phyloP scores from a whole-genome alignment of 345 rosid genomes.

The Sonneratia caseolaris region DNA sequence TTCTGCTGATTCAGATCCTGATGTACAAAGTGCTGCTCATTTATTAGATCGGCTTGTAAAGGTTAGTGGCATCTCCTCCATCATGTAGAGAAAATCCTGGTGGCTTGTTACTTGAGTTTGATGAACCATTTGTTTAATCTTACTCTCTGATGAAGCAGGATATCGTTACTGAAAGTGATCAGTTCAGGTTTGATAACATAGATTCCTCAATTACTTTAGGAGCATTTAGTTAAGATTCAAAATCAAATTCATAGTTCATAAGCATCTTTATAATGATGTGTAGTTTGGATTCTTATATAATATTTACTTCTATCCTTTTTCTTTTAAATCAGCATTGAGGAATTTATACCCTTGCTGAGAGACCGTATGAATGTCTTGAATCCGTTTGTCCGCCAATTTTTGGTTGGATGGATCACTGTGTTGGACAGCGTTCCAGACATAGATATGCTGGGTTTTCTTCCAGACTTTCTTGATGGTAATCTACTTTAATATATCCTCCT shows the following conservation, averaged over 20 bases:
- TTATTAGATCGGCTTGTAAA: constrained; percentile 96
- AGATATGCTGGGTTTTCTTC: constrained; percentile 99
- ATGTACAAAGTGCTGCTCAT: constrained; percentile 99
- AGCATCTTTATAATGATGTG: background rate
- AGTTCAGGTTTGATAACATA: constrained; percentile 60
- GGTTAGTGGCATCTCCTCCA: constrained; percentile 26
- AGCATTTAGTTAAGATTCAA: background rate
- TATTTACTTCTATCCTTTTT: constrained; percentile 2
- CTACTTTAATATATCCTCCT: constrained; percentile 1
- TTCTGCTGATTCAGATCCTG: constrained; percentile 90
- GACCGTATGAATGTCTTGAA: constrained; percentile 95
- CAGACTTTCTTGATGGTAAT: constrained; percentile 99
- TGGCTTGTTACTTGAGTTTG: constrained; percentile 1
- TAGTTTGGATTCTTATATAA: background rate
- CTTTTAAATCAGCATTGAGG: constrained; percentile 75
- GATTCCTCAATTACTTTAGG: constrained; percentile 10
- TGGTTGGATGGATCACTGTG: constrained; percentile 99
- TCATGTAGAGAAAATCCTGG: background rate
- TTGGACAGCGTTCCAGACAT: constrained; percentile 99
- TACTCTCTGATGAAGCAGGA: constrained; percentile 56
- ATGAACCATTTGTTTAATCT: constrained; percentile 16
- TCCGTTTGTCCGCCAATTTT: constrained; percentile 92
- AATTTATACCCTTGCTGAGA: constrained; percentile 87
- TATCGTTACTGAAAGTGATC: constrained; percentile 98
- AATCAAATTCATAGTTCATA: background rate